These are phyloP conservation scores for Rubroshorea leprosula DNA, from an alignment of 345 rosid genomes.

Conservation along the genomic window DNA sequence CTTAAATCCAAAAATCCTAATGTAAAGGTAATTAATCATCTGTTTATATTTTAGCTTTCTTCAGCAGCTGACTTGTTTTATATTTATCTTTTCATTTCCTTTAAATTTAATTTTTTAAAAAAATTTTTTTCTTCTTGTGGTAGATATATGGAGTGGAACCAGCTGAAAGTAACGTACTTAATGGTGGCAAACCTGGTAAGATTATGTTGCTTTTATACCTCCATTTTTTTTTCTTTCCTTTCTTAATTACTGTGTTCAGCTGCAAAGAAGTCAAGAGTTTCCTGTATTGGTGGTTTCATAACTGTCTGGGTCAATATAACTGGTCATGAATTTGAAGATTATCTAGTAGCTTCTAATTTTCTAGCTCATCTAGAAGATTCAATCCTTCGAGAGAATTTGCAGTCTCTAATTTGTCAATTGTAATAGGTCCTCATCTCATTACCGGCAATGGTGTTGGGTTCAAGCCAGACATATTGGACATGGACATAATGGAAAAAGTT, in stretches of 20 bases:
- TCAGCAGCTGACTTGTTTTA: neutral
- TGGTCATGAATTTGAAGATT: no score
- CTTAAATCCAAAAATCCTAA: slow-evolving; percentile 90
- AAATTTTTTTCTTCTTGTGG: neutral
- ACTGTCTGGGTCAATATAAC: no score
- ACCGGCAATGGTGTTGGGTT: slow-evolving; percentile 97
- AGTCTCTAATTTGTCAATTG: slow-evolving; percentile 11
- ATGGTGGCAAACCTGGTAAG: slow-evolving; percentile 96
- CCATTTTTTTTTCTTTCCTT: neutral
- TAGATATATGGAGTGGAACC: slow-evolving; percentile 98
- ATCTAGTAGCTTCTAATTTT: no score
- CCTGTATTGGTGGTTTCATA: no score
- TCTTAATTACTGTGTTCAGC: neutral
- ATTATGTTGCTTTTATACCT: neutral
- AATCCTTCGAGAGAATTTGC: neutral
- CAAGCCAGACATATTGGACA: slow-evolving; percentile 90
- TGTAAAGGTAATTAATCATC: slow-evolving; percentile 55
- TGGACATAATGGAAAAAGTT: slow-evolving; percentile 92
- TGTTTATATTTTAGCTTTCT: neutral
- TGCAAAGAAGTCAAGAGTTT: neutral
- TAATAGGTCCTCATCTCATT: slow-evolving; percentile 86
- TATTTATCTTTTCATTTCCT: neutral
- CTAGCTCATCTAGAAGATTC: neutral
- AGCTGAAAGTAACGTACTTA: slow-evolving; percentile 82
- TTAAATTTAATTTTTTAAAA: no score